Evolutionary conservation across 371 early-diverging fungal species (phyloP).

Genomic region (Rhizomucor pusillus): DNA sequence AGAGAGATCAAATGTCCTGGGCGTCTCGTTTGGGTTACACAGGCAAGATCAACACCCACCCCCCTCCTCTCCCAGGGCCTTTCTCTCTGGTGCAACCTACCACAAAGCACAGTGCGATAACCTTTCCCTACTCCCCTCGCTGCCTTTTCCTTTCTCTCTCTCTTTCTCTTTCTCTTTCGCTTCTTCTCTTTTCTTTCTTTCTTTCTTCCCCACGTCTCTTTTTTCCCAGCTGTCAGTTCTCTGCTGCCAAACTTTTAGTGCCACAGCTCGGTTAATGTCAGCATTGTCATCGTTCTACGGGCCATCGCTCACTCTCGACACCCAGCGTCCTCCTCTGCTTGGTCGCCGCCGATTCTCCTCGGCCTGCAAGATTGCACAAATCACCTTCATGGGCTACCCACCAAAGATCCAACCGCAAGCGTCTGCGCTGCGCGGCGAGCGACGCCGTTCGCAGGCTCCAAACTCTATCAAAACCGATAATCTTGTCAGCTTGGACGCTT

Average conservation of each 20-base stretch:
- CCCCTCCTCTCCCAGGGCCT: no score
- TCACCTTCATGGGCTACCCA: conserved; percentile 21
- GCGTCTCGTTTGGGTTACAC: no score
- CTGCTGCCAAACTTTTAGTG: conserved; percentile 1
- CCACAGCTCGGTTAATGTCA: conserved; percentile 3
- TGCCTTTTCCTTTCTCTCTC: conserved; percentile 2
- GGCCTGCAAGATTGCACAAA: conserved; percentile 17
- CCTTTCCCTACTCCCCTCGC: neutral
- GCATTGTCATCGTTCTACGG: conserved; percentile 4
- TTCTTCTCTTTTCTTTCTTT: conserved; percentile 3
- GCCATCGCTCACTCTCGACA: no score
- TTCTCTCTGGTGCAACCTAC: no score
- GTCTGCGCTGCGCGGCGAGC: conserved; percentile 38
- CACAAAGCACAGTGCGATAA: no score
- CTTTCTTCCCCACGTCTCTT: conserved; percentile 1
- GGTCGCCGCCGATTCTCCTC: conserved; percentile 9
- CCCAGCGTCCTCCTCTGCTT: conserved; percentile 1
- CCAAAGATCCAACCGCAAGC: conserved; percentile 43
- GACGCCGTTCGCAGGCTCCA: conserved; percentile 7
- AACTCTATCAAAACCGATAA: no score
- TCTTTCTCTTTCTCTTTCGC: conserved; percentile 3
- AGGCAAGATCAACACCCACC: no score
- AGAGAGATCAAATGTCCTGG: no score
- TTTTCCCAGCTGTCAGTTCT: conserved; percentile 8
- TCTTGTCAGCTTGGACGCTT: conserved; percentile 29